A percentile compares a stretch with the other conserved stretches of the same genome.
These are phyloP conservation scores for Ceriops zippeliana DNA, from an alignment of 345 rosid species.

Conservation along the genomic window DNA sequence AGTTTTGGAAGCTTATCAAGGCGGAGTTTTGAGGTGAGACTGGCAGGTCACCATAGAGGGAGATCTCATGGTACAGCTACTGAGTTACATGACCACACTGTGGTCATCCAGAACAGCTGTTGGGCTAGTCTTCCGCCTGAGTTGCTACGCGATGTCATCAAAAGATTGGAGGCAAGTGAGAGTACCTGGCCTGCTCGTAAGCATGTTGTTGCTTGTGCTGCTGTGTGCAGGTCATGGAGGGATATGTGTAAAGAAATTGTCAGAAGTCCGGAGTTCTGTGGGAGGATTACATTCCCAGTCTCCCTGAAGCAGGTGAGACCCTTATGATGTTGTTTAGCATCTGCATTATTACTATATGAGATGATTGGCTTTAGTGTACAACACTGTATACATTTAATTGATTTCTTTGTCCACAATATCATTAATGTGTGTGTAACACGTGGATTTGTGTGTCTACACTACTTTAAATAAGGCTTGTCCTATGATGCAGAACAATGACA, in stretches of 20 bases:
- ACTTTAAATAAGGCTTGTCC: neutral
- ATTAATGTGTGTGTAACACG: neutral
- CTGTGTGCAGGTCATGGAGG: slow-evolving; percentile 11
- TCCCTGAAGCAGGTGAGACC: slow-evolving; percentile 16
- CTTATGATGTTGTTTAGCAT: neutral
- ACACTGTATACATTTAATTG: neutral
- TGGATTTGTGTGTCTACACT: neutral
- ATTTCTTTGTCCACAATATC: neutral
- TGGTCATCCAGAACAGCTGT: slow-evolving; percentile 6
- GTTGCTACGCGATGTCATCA: slow-evolving; percentile 9
- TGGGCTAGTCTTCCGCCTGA: slow-evolving; percentile 14
- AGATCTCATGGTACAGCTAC: slow-evolving; percentile 4
- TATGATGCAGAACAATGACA: neutral
- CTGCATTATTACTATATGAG: neutral
- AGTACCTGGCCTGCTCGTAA: slow-evolving; percentile 10
- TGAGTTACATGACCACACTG: slow-evolving; percentile 8
- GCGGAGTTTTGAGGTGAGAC: slow-evolving; percentile 10
- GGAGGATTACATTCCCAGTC: slow-evolving; percentile 15
- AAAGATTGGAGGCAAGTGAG: slow-evolving; percentile 15
- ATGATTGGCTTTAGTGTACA: no score
- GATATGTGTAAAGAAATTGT: slow-evolving; percentile 14
- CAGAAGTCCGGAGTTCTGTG: slow-evolving; percentile 14
- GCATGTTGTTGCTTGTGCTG: slow-evolving; percentile 15
- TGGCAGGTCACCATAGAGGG: slow-evolving; percentile 6
- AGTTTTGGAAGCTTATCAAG: slow-evolving; percentile 14